Evolutionary conservation across 768 basidiomycete genomes (phyloP).

Genomic region (Kwoniella shandongensis): DNA sequence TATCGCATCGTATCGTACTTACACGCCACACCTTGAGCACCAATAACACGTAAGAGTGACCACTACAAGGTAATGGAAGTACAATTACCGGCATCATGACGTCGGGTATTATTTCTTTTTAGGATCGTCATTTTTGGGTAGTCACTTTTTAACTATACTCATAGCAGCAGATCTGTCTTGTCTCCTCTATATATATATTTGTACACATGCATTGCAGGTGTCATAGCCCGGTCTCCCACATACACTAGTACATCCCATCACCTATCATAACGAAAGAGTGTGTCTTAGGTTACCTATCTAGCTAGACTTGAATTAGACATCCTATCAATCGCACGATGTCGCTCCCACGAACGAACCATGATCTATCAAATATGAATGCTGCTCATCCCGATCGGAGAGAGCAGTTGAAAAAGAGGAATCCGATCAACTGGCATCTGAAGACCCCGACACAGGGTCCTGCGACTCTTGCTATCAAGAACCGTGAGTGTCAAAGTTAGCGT

Average conservation of each 20-base stretch:
- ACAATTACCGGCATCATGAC: slow-evolving; percentile 23
- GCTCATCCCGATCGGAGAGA: slow-evolving; percentile 3
- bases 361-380: background rate
- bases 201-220: background rate
- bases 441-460: slow-evolving; percentile 36
- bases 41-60: too few relatives aligned
- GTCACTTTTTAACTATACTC: background rate
- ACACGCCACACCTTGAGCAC: too few relatives aligned
- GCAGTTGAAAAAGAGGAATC: slow-evolving; percentile 21
- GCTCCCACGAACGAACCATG: slow-evolving; percentile 1
- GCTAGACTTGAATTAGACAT: too few relatives aligned
- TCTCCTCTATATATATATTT: background rate
- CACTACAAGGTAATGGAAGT: too few relatives aligned
- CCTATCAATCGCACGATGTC: background rate
- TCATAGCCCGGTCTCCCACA: too few relatives aligned
- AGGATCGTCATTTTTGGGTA: too few relatives aligned
- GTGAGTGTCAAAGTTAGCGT: slow-evolving; percentile 23
- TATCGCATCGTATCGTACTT: too few relatives aligned
- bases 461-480: slow-evolving; percentile 47
- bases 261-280: too few relatives aligned
- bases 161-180: too few relatives aligned
- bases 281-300: too few relatives aligned
- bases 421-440: slow-evolving; percentile 39
- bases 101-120: slow-evolving; percentile 7
- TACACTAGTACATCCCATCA: too few relatives aligned